Evolutionary conservation across 192 early-diverging fungal genomes (phyloP).

Genomic region (Backusella morwellensis): DNA sequence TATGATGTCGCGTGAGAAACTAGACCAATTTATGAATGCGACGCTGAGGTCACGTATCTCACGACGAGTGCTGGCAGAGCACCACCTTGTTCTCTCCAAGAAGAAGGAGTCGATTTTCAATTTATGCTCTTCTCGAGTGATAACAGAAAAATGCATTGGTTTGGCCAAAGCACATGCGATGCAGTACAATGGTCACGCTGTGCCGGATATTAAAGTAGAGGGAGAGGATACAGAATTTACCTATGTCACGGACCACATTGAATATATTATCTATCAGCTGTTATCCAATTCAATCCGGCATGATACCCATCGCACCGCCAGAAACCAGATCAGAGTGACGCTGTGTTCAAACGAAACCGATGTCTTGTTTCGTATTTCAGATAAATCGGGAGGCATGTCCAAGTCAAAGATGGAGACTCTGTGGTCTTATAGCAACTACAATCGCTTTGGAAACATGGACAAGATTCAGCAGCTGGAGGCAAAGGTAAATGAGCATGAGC

Average conservation of each 20-base stretch:
- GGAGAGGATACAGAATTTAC: conserved; percentile 68
- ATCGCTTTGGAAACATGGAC: conserved; percentile 68
- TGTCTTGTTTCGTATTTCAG: conserved; percentile 91
- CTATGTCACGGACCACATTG: conserved; percentile 95
- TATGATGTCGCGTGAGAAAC: conserved; percentile 30
- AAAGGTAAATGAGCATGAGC: conserved; percentile 49
- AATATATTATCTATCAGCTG: conserved; percentile 94
- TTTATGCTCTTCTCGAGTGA: conserved; percentile 54
- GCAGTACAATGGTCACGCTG: neutral
- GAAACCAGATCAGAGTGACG: conserved; percentile 68
- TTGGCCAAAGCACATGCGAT: conserved; percentile 2
- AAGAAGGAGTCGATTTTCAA: conserved; percentile 50
- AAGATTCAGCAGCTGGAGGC: conserved; percentile 75
- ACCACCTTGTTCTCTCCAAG: conserved; percentile 76
- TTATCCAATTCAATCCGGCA: conserved; percentile 83
- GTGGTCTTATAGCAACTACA: conserved; percentile 73
- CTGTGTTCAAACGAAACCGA: conserved; percentile 70
- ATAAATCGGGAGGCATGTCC: conserved; percentile 88
- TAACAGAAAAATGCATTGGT: conserved; percentile 37
- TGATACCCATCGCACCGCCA: conserved; percentile 47
- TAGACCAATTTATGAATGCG: conserved; percentile 90
- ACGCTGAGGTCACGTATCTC: conserved; percentile 90
- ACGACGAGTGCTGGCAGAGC: conserved; percentile 89
- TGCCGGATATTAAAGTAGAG: conserved; percentile 45
- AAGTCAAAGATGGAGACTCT: conserved; percentile 61